Percentiles rank a stretch among this genome's conserved stretches.
phyloP scores from a whole-genome alignment of 2,329 filamentous ascomycete genomes.

The Davidsoniella eucalypti region DNA sequence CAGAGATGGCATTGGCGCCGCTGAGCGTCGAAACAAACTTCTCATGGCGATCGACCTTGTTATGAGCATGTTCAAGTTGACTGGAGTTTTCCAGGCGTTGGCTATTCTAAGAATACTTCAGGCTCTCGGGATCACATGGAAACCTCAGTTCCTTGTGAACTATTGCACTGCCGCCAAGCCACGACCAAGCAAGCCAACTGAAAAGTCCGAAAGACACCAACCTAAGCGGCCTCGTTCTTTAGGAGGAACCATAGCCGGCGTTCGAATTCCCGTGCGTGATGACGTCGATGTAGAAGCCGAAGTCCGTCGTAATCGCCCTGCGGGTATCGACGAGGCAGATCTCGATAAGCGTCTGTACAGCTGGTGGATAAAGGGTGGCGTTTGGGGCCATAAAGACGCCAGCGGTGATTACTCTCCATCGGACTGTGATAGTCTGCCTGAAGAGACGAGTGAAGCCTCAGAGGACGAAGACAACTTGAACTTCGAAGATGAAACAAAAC shows the following conservation, averaged over 20 bases:
- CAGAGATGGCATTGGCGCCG: conserved; percentile 56
- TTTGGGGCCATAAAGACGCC: conserved; percentile 67
- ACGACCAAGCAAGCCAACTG: neutral
- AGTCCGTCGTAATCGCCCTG: conserved; percentile 39
- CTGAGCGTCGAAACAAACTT: conserved; percentile 66
- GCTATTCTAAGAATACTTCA: conserved; percentile 20
- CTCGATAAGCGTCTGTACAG: conserved; percentile 62
- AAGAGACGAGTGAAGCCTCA: conserved; percentile 70
- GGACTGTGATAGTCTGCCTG: conserved; percentile 40
- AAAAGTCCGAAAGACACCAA: conserved; percentile 21
- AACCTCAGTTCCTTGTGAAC: conserved; percentile 30
- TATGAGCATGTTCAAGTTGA: conserved; percentile 52
- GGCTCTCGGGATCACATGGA: conserved; percentile 6
- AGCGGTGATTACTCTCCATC: conserved; percentile 61
- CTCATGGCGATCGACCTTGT: conserved; percentile 61
- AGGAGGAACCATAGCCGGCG: conserved; percentile 9
- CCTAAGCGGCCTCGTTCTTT: neutral
- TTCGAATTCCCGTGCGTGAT: conserved; percentile 24
- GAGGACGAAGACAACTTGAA: conserved; percentile 10
- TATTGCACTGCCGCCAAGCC: neutral
- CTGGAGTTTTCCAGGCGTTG: conserved; percentile 41
- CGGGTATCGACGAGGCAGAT: conserved; percentile 42
- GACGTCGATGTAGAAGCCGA: conserved; percentile 69
- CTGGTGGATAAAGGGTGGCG: conserved; percentile 71
- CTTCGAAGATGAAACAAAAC: neutral